Base-by-base conservation (phyloP, 306 rosid species). In the Sicyos baderoa region DNA sequence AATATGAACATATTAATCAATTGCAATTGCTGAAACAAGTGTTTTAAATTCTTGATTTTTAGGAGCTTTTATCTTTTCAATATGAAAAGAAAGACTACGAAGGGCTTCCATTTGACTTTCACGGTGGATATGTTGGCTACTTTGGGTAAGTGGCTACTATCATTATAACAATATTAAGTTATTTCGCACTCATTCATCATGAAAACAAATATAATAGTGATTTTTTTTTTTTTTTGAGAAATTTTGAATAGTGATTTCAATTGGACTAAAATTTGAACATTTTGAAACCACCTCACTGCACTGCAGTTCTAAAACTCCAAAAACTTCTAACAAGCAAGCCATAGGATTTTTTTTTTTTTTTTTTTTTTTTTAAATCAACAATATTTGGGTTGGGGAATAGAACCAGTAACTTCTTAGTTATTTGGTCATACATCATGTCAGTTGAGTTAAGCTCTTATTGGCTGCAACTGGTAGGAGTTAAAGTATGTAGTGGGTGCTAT, bases 41-140 rank as follows among this genome's bases (percentile, higher is more conserved):
- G 13, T 14, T 14, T 21, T 71, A 16, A 74, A 71, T 65, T 5
- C 76, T 68, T 79, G 62, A 62, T 76, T 63, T 71, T 86, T 71
- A 93, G 97, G 97, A 89, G 82, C 96, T 93, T 76, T 81, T 68
- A 72, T 84, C 89, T 54, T 83, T 88, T 73, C 76, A 45, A 65
- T 86, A 86, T 40, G 86, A 84, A 51, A 82, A 87, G 78, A 67
- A 78, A 61, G 97, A 94, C 75, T 88, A 77, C 62, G 89, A 88
- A 78, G 91, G 85, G 44, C 79, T 94, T 60, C 99, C 99, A 8
- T 94, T 94, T 72, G 97, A 94, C 79, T 94, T 94, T 74, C 85
- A 86, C 62, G 91, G 99, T 54, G 99, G 99, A 84, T 94, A 82
- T 83, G 78, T 94, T 76, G 99, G 99, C 82, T 94, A 90, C 80